Percentiles rank a stretch among this genome's conserved stretches.
Evolutionary conservation across 2,329 filamentous ascomycete species (phyloP).

Genomic region (Rhynchosporium agropyri): DNA sequence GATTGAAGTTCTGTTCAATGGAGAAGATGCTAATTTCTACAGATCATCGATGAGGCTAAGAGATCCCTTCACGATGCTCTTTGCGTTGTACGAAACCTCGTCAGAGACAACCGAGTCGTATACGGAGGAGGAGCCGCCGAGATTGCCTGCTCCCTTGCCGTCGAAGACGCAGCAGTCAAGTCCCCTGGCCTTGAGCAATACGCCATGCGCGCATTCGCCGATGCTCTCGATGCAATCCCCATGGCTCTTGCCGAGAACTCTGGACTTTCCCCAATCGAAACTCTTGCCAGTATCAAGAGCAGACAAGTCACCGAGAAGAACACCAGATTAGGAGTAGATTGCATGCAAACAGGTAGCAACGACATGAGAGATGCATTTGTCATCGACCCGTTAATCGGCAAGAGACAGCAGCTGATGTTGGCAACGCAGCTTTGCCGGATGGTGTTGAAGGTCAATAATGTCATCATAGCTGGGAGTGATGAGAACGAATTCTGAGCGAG

Average conservation of each 20-base stretch:
- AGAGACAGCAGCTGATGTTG: slow-evolving; percentile 94
- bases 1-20: slow-evolving; percentile 37
- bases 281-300: slow-evolving; percentile 91
- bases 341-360: slow-evolving; percentile 93
- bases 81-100: slow-evolving; percentile 95
- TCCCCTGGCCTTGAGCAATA: slow-evolving; percentile 98
- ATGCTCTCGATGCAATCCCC: slow-evolving; percentile 89
- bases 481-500: slow-evolving; percentile 76
- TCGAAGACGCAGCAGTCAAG: slow-evolving; percentile 93
- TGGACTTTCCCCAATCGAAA: slow-evolving; percentile 93
- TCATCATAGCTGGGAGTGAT: slow-evolving; percentile 86
- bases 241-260: slow-evolving; percentile 98
- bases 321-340: slow-evolving; percentile 86
- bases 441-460: slow-evolving; percentile 97
- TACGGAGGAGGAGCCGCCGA: slow-evolving; percentile 97
- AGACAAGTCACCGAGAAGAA: slow-evolving; percentile 89
- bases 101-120: slow-evolving; percentile 93
- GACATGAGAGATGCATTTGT: slow-evolving; percentile 98
- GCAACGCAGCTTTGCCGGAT: slow-evolving; percentile 97
- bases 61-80: slow-evolving; percentile 95
- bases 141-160: slow-evolving; percentile 93
- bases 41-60: slow-evolving; percentile 99
- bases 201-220: slow-evolving; percentile 96
- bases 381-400: slow-evolving; percentile 97
- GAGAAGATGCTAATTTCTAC: slow-evolving; percentile 32